phyloP scores from a whole-genome alignment of 345 rosid genomes.

The Raphanus raphanistrum region DNA sequence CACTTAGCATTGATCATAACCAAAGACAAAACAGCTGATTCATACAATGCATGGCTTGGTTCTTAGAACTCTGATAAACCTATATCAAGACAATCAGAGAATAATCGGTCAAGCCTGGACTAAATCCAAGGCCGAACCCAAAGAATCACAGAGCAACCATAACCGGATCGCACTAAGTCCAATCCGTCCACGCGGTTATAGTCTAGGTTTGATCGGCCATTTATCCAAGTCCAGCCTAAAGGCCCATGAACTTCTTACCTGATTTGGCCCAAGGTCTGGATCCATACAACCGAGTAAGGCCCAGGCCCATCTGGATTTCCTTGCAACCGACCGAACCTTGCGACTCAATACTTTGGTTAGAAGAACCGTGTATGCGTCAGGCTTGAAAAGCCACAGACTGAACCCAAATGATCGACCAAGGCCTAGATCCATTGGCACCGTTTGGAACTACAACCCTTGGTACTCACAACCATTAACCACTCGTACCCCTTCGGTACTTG shows the following conservation, averaged over 20 bases:
- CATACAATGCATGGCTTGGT: not conserved
- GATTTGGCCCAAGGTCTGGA: not conserved
- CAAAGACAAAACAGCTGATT: not conserved
- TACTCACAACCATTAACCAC: too few relatives aligned
- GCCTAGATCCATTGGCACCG: too few relatives aligned
- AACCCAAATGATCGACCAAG: too few relatives aligned
- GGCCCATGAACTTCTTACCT: not conserved
- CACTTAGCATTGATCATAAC: not conserved
- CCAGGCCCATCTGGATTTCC: not conserved
- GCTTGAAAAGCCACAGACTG: not conserved
- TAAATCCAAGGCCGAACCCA: not conserved
- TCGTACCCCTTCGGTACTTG: too few relatives aligned
- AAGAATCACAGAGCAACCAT: not conserved
- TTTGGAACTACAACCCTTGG: too few relatives aligned
- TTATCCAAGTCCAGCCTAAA: not conserved
- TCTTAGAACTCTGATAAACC: not conserved
- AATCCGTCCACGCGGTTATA: too few relatives aligned
- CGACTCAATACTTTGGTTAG: not conserved
- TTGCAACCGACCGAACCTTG: not conserved
- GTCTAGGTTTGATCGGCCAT: not conserved
- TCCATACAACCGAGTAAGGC: not conserved
- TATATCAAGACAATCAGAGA: not conserved
- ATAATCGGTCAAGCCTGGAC: not conserved
- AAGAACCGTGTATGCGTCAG: not conserved
- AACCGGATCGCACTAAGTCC: not conserved